phyloP scores from a whole-genome alignment of 768 basidiomycete species.

The Russula ochroleuca region DNA sequence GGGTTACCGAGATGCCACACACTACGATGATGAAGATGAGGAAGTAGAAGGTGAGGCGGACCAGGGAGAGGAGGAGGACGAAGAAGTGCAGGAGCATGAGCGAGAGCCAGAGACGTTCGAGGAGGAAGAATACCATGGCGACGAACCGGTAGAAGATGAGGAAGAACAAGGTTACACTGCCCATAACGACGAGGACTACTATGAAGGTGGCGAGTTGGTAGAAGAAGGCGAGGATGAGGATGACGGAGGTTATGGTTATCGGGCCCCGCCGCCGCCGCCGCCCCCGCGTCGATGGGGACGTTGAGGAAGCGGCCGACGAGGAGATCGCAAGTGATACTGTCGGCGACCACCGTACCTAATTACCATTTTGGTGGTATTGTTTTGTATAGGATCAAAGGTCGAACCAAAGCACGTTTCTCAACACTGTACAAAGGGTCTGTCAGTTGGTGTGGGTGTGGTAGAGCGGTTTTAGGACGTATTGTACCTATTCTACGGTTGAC shows the following conservation, averaged over 20 bases:
- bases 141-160: neutral
- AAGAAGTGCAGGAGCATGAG: too few species aligned
- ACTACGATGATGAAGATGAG: constrained; percentile 1
- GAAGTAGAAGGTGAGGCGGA: neutral
- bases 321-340: neutral
- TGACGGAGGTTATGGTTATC: neutral
- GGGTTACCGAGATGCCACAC: neutral
- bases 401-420: too few species aligned
- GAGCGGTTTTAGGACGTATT: too few species aligned
- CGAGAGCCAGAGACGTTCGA: neutral
- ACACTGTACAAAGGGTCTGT: too few species aligned
- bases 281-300: neutral
- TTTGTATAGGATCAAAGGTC: too few species aligned
- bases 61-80: neutral
- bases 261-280: neutral
- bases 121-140: neutral
- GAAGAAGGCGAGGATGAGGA: neutral
- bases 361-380: too few species aligned
- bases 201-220: neutral
- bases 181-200: neutral
- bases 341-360: neutral
- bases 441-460: too few species aligned
- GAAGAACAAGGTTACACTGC: neutral
- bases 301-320: neutral
- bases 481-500: too few species aligned